A percentile compares a stretch with the other conserved stretches of the same genome.
phyloP scores from a whole-genome alignment of 352 stramenopile genomes.

The Globisporangium spinosum region DNA sequence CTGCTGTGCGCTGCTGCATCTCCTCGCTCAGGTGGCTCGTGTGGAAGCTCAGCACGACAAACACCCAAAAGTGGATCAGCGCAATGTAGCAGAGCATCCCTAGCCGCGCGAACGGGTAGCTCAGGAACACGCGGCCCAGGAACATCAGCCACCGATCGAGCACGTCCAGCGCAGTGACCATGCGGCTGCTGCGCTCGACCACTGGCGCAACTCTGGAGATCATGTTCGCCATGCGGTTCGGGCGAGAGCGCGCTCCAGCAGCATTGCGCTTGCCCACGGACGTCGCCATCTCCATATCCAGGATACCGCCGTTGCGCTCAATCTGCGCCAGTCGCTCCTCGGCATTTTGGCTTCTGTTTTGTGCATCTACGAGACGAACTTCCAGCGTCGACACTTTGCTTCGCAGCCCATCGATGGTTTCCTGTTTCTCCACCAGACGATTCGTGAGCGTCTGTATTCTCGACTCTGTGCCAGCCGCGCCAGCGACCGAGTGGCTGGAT shows the following conservation, averaged over 20 bases:
- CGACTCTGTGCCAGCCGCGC: slow-evolving; percentile 39
- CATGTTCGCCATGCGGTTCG: slow-evolving; percentile 64
- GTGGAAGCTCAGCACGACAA: slow-evolving; percentile 85
- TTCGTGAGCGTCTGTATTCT: slow-evolving; percentile 80
- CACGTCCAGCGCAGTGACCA: slow-evolving; percentile 59
- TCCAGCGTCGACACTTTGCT: slow-evolving; percentile 70
- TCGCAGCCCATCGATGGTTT: slow-evolving; percentile 63
- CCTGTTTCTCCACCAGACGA: slow-evolving; percentile 79
- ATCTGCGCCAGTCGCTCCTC: slow-evolving; percentile 63
- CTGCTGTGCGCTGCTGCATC: slow-evolving; percentile 41
- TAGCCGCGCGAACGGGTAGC: slow-evolving; percentile 69
- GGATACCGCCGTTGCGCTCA: slow-evolving; percentile 54
- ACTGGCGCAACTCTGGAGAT: slow-evolving; percentile 64
- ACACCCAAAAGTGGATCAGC: slow-evolving; percentile 85
- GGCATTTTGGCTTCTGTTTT: slow-evolving; percentile 35
- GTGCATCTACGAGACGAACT: slow-evolving; percentile 57
- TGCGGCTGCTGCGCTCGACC: slow-evolving; percentile 62
- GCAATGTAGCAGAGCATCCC: slow-evolving; percentile 71
- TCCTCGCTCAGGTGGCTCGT: slow-evolving; percentile 84
- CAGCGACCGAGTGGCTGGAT: slow-evolving; percentile 14
- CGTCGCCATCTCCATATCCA: slow-evolving; percentile 69
- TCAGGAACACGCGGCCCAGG: slow-evolving; percentile 73
- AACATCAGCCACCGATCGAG: slow-evolving; percentile 76
- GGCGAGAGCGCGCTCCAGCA: slow-evolving; percentile 30
- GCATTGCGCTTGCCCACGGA: slow-evolving; percentile 32